These are phyloP conservation scores for Metschnikowia aberdeeniae DNA, from an alignment of 805 yeast species.

Conservation along the genomic window DNA sequence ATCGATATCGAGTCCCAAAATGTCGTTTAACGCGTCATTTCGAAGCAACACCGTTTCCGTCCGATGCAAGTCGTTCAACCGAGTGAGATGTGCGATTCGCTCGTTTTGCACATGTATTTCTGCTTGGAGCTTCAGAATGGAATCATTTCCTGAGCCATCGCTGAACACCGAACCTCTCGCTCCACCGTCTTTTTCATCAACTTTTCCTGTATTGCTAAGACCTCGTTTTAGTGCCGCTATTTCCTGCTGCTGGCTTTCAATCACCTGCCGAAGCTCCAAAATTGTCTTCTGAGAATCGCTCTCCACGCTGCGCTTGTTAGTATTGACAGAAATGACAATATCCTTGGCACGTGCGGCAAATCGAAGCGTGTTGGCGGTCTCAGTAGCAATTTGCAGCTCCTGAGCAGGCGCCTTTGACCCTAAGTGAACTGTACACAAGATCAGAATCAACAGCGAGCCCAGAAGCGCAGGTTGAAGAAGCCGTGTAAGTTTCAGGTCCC, in stretches of 20 bases:
- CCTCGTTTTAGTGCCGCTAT: constrained; percentile 34
- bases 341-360: constrained; percentile 94
- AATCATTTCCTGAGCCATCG: not conserved
- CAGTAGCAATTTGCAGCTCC: constrained; percentile 53
- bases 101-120: constrained; percentile 66
- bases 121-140: constrained; percentile 38
- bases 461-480: constrained; percentile 87
- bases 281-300: constrained; percentile 44
- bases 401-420: constrained; percentile 29
- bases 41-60: constrained; percentile 54
- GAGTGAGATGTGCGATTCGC: constrained; percentile 62
- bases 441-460: constrained; percentile 78
- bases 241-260: constrained; percentile 60
- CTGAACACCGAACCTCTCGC: not conserved
- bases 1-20: constrained; percentile 42
- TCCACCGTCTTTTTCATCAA: constrained; percentile 25
- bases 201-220: constrained; percentile 35
- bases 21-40: constrained; percentile 56
- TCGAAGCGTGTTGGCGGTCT: constrained; percentile 80
- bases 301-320: constrained; percentile 36
- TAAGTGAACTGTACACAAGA: constrained; percentile 82
- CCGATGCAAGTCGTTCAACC: constrained; percentile 58
- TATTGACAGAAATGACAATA: constrained; percentile 63
- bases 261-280: constrained; percentile 51
- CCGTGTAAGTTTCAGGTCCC: constrained; percentile 91